Evolutionary conservation across 140 eudicot species (phyloP), one percentile per base, ranked within the genome.

Genomic region (Flaveria floridana): DNA sequence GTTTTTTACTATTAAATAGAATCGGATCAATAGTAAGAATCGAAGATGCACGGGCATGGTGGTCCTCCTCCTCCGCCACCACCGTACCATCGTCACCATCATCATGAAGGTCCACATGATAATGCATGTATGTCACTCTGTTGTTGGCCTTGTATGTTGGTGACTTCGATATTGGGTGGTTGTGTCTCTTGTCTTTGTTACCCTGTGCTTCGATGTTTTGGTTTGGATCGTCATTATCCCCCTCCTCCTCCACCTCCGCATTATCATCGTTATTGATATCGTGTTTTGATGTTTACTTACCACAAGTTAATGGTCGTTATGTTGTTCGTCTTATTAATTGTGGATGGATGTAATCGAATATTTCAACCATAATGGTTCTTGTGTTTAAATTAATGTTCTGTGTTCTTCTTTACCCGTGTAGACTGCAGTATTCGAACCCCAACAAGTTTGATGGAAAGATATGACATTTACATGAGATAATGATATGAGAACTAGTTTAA

Each of bases 171-270:
- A 58, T 53, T 83, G 4, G 85, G 88, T 41, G 77, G 80, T 81
- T 86, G 90, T 68, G 0, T 89, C 44, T 87, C 87, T 25, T 85
- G 83, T 41, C 82, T 86, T 62, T 88, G 86, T 75, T 85, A 71
- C 68, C 96, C 96, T 5, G 37, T 89, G 10, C 75, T 89, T 77
- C 84, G 71, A 52, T 89, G 92, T 71, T 89, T 89, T 23, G 88
- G 92, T n/a, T 37, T 68, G 81, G 92, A 75, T 77, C 83, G 79
- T 1, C 82, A 80, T 59, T 86, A 72, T 66, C 91, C 83, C 0
- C 91, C 79, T 30, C 90, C 83, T 2, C 85, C 74, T 30, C 85
- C 73, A 3, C 85, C 74, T 15, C 85, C 73, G 5, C 85, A 66
- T 64, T 59, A 82, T 56, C 85, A 46, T 20, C 80, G 62, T 58